These are phyloP conservation scores for Thermoascus crustaceus DNA, from an alignment of 2,329 filamentous ascomycete species.

Conservation along the genomic window DNA sequence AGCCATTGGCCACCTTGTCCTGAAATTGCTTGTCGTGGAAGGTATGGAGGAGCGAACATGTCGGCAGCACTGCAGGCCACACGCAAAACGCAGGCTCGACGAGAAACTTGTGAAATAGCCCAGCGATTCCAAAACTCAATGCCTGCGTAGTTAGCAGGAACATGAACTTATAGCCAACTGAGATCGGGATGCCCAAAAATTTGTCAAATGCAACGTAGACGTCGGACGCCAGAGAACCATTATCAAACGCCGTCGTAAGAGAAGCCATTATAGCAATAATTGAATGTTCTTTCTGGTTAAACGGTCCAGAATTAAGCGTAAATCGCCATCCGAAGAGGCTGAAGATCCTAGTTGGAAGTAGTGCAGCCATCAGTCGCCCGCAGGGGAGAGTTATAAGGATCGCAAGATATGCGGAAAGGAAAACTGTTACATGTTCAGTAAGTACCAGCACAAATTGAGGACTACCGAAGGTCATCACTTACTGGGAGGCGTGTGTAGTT, in stretches of 20 bases:
- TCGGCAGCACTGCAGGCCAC: conserved; percentile 43
- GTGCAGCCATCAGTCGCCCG: conserved; percentile 7
- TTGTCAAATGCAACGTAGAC: conserved; percentile 15
- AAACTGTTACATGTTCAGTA: conserved; percentile 3
- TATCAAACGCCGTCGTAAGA: conserved; percentile 8
- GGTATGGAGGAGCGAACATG: conserved; percentile 22
- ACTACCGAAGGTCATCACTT: not conserved
- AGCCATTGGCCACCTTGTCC: conserved; percentile 30
- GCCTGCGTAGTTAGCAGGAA: conserved; percentile 53
- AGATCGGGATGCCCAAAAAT: conserved; percentile 9
- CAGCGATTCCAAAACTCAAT: conserved; percentile 59
- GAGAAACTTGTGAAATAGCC: conserved; percentile 54
- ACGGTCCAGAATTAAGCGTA: conserved; percentile 22
- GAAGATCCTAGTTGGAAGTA: conserved; percentile 7
- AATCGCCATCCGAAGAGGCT: conserved; percentile 9
- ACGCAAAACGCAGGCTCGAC: conserved; percentile 51
- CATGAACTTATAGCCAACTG: conserved; percentile 18
- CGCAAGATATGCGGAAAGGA: conserved; percentile 9
- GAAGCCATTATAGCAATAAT: conserved; percentile 10
- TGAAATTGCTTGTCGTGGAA: conserved; percentile 30
- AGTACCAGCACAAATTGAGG: not conserved
- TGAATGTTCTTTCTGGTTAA: conserved; percentile 21
- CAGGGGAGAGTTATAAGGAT: conserved; percentile 9
- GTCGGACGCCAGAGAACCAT: conserved; percentile 9
- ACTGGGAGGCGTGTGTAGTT: conserved; percentile 8